phyloP scores from a whole-genome alignment of 352 stramenopile genomes.

The Nothophytophthora sp. region DNA sequence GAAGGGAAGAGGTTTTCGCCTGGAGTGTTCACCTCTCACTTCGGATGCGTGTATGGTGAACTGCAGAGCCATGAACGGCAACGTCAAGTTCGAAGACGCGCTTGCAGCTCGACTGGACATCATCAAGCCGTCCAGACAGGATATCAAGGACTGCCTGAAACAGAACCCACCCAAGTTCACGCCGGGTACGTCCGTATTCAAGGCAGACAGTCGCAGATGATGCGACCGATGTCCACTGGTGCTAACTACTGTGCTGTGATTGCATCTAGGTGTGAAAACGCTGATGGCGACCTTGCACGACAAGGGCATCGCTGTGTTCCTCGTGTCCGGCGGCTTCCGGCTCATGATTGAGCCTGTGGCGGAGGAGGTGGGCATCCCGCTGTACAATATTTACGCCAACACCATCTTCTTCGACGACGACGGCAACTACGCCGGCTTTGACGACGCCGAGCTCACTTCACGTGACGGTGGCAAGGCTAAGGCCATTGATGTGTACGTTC shows the following conservation, averaged over 20 bases:
- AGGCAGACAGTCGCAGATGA: no score
- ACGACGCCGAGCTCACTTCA: conserved; percentile 94
- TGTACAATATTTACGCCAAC: conserved; percentile 98
- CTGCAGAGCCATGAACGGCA: conserved; percentile 97
- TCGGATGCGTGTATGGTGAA: conserved; percentile 6
- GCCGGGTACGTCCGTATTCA: conserved; percentile 51
- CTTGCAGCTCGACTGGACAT: conserved; percentile 95
- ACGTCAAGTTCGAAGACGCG: conserved; percentile 98
- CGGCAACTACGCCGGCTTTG: conserved; percentile 93
- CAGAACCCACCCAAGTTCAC: conserved; percentile 92
- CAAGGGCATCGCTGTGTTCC: conserved; percentile 94
- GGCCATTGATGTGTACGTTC: conserved; percentile 69
- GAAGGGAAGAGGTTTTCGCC: no score
- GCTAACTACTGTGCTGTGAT: no score
- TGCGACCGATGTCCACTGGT: no score
- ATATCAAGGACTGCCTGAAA: conserved; percentile 91
- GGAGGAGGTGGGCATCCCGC: conserved; percentile 75
- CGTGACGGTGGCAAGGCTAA: conserved; percentile 79
- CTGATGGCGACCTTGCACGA: conserved; percentile 91
- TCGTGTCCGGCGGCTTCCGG: conserved; percentile 98
- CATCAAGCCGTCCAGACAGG: conserved; percentile 91
- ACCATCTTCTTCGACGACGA: conserved; percentile 94
- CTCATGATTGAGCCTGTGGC: conserved; percentile 99
- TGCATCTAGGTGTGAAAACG: conserved; percentile 84
- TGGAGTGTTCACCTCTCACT: no score